phyloP scores from a whole-genome alignment of 148 eudicot species.

The Spergularia marina region DNA sequence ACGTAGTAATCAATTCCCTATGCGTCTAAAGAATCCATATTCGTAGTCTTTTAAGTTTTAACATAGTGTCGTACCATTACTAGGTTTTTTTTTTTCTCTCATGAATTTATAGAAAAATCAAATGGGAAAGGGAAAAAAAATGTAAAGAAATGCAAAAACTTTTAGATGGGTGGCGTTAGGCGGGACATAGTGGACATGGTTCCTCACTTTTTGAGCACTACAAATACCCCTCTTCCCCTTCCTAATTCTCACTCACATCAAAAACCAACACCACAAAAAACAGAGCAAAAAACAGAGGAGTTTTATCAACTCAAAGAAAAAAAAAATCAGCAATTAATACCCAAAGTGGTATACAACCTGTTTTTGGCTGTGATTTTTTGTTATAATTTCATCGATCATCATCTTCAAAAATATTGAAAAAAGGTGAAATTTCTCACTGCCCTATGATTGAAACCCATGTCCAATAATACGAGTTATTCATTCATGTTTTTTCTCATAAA shows the following conservation, averaged over 20 bases:
- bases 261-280: neutral
- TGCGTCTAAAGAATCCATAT: too few relatives aligned
- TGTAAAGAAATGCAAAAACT: conserved; percentile 5
- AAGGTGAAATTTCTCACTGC: conserved; percentile 22
- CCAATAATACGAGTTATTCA: conserved; percentile 9
- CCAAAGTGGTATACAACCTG: conserved; percentile 21
- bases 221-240: conserved; percentile 46
- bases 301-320: neutral
- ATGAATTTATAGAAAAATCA: too few relatives aligned
- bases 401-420: neutral
- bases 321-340: neutral
- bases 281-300: neutral
- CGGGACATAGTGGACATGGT: conserved; percentile 34
- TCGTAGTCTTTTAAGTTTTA: too few relatives aligned
- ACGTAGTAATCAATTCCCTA: too few relatives aligned
- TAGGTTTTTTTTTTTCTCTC: too few relatives aligned
- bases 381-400: conserved; percentile 2
- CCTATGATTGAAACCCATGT: conserved; percentile 19
- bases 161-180: conserved; percentile 36
- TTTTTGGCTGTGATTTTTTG: conserved; percentile 1
- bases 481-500: neutral
- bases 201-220: conserved; percentile 40
- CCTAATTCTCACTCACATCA: conserved; percentile 29
- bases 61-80: too few relatives aligned
- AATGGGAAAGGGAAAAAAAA: neutral